Evolutionary conservation across 2,329 filamentous ascomycete genomes (phyloP).

Genomic region (Ophiobolus disseminans): DNA sequence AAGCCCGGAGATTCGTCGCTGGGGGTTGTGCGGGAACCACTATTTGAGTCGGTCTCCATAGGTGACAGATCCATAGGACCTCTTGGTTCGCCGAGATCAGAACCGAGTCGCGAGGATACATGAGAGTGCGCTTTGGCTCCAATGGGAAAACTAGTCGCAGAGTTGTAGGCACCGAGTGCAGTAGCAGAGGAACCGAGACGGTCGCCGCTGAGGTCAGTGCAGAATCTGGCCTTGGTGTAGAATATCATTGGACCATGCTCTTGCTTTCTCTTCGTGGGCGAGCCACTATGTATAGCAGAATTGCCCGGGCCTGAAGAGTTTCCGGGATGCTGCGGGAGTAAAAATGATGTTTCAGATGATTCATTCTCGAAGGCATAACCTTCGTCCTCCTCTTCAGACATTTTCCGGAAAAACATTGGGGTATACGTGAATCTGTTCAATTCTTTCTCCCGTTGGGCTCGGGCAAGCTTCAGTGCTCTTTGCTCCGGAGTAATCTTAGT

Average conservation of each 20-base stretch:
- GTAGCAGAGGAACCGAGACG: conserved; percentile 31
- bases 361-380: conserved; percentile 41
- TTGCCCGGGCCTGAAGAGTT: conserved; percentile 55
- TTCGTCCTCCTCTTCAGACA: conserved; percentile 50
- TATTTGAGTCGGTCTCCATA: conserved; percentile 32
- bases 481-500: conserved; percentile 23
- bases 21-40: conserved; percentile 39
- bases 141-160: conserved; percentile 42
- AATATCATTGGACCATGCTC: conserved; percentile 81
- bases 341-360: conserved; percentile 39
- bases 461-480: conserved; percentile 23
- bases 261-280: conserved; percentile 59
- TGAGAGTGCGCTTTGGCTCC: conserved; percentile 20
- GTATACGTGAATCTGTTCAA: conserved; percentile 53
- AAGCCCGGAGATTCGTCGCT: conserved; percentile 47
- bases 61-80: conserved; percentile 30
- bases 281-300: conserved; percentile 55
- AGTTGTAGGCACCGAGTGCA: conserved; percentile 36
- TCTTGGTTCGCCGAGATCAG: conserved; percentile 39
- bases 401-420: conserved; percentile 57
- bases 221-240: conserved; percentile 81
- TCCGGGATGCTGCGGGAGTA: conserved; percentile 32
- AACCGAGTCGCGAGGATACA: conserved; percentile 2
- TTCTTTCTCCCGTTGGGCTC: conserved; percentile 30
- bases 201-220: conserved; percentile 78